A percentile compares a stretch with the other conserved stretches of the same genome.
Evolutionary conservation across 345 rosid species (phyloP).

Genomic region (Salix brachista): DNA sequence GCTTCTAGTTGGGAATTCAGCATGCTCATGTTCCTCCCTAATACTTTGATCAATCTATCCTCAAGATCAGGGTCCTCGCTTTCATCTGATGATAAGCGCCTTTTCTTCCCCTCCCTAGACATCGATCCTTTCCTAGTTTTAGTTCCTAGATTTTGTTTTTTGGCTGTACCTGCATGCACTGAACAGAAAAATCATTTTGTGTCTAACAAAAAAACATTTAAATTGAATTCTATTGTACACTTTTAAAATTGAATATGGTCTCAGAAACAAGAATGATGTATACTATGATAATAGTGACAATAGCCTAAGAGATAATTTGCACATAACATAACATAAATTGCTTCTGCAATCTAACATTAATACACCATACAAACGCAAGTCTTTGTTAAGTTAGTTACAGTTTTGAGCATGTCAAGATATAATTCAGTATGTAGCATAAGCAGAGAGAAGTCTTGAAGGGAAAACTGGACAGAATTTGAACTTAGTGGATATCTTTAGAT

Average conservation of each 20-base stretch:
- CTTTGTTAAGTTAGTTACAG: not conserved
- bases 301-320: not conserved
- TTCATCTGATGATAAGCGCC: constrained; percentile 10
- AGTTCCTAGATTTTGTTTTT: constrained; percentile 3
- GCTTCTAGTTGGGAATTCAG: constrained; percentile 20
- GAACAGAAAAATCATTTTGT: not conserved
- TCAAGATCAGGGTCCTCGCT: constrained; percentile 8
- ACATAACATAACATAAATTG: not conserved
- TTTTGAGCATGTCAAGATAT: not conserved
- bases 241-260: not conserved
- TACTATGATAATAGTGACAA: not conserved
- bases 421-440: not conserved
- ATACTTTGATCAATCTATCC: constrained; percentile 13
- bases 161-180: constrained; percentile 11
- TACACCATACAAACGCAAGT: not conserved
- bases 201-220: not conserved
- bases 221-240: not conserved
- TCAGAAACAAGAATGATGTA: not conserved
- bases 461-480: not conserved
- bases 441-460: not conserved
- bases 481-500: not conserved
- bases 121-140: constrained; percentile 13
- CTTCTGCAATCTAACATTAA: not conserved
- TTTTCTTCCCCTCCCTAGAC: constrained; percentile 22
- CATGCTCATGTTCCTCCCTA: constrained; percentile 21